Base-by-base conservation (phyloP, 805 yeast genomes). In the Candida ipomoeae region DNA sequence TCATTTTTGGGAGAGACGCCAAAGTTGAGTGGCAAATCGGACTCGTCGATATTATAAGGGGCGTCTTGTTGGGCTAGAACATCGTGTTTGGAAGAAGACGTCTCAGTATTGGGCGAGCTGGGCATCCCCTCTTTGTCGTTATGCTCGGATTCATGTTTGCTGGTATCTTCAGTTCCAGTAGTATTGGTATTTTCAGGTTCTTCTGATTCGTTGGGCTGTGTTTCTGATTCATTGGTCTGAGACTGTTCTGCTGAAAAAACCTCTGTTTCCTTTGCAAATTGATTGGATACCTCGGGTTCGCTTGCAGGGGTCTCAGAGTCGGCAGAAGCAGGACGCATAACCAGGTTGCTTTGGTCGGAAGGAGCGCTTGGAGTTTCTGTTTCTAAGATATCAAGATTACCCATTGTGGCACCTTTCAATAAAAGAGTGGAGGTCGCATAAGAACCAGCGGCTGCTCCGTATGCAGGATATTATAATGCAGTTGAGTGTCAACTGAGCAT, bases 21-120 rank as follows among this genome's bases (percentile, higher is more conserved):
- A 23, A 41, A 21, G 15, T 41, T 41, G 26, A 41, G 36, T 18
- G 44, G 44, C 36, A 41, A 20, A 17, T 41, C 44, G 13, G 44
- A 31, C 11, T 41, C 44, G 10, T 20, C 29, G 6, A 31, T 6
- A 26, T 15, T 40, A 7, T 8, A 11, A 14, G 15, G 7, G 31
- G 7, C 18, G 7, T 21, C 41, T 14, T 20, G 15, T 13, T 13
- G 26, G 7, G 40, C 17, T 6, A 14, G 18, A 23, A 21, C 31
- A 4, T 7, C 7, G 13, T 6, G 15, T 29, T n/a, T 20, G 6
- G 20, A 23, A 7, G 21, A 2, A 6, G 29, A 7, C n/a, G 10
- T 17, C 15, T 23, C 15, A 5, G 13, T 14, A n/a, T 23, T 13
- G 8, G 41, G 13, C 5, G 17, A 39, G 17, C 17, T n/a, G 6